Evolutionary conservation across 306 rosid species (phyloP), one percentile per base, ranked within the genome.

Genomic region (Citrullus mucosospermus): DNA sequence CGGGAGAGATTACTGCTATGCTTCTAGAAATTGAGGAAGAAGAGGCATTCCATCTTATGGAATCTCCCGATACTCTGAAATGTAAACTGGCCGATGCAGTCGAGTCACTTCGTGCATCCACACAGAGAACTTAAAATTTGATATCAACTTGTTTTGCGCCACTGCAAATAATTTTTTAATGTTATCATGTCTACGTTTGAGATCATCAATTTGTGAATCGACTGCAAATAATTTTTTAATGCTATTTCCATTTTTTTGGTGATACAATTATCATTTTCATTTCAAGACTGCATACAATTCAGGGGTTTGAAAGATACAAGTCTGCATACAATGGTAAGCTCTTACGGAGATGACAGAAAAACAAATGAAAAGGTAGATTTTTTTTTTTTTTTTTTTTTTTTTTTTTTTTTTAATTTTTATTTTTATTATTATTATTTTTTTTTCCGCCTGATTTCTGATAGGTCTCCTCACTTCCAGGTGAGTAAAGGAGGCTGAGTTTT

Each of bases 401-500:
- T 25, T 25, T 25, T 25, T 25, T 25, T 25, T 25, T 25, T 25
- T 25, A n/a, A n/a, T 22, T 22, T 71, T 13, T 46, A 0, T 25
- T 25, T 25, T 25, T 25, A 0, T 25, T 71, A 6, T 46, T 25
- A 0, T 25, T 25, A 0, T 25, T 25, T 25, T 25, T 25, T 25
- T 25, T 25, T 25, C 28, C 28, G 20, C 15, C 74, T 8, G 6
- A 46, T 72, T 48, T 50, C 32, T 15, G 2, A 28, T 50, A 14
- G 2, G 4, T 7, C 39, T 48, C 58, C 50, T 77, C 82, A 90
- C 79, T 91, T 91, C 93, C 93, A 92, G 41, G 93, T 85, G 13
- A 91, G 89, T 79, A 90, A 83, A 53, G 89, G 83, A 12, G 53
- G 88, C 30, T 90, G 81, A 72, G 84, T 75, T 83, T 74, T 88